Base-by-base conservation (phyloP, 805 yeast genomes). In the Cyberlindnera bimundalis region DNA sequence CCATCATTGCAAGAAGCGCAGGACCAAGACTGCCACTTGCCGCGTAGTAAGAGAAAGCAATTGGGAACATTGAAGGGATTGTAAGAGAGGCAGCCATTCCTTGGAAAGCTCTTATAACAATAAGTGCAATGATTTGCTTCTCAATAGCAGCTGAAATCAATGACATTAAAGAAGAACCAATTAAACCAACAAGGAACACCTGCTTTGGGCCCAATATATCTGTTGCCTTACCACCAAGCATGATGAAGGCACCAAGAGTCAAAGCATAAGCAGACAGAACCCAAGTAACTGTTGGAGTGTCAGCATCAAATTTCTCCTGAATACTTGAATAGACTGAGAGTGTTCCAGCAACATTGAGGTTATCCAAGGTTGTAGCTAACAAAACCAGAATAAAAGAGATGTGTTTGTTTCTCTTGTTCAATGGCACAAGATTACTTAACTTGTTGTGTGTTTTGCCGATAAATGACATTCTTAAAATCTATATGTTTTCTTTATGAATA, bases 51-150 rank as follows among this genome's bases (percentile, higher is more conserved):
- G 53, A 41, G 0, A 62, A 64, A 4, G 64, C 56, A n/a, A 66
- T 36, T 0, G 67, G 64, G 35, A 58, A 62, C 5, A 65, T 52
- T 7, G 62, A 53, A 2, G 76, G 76, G 13, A 72, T 54, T 8
- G 66, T 41, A 5, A 65, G 60, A 1, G 76, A 64, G 3, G 67
- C 76, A 14, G 66, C 59, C 8, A 70, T 50, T 12, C 76, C 76
- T 48, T 70, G 76, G 1, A 72, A 37, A 3, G 74, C 73, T 46
- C 76, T 57, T 39, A 71, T 61, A 0, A 71, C 62, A 39, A 70
- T 65, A 34, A 71, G 50, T 1, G 57, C 68, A 31, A 58, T 64
- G 34, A 55, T 48, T 10, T 21, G 24, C 6, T 26, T 26, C 14
- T 26, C 14, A 6, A 26, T 12, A 26, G 14, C 28, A 26, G 4